Percentiles rank a stretch among this genome's conserved stretches.
phyloP scores from a whole-genome alignment of 495 filamentous ascomycete species.

The Podospora pseudoanserina region DNA sequence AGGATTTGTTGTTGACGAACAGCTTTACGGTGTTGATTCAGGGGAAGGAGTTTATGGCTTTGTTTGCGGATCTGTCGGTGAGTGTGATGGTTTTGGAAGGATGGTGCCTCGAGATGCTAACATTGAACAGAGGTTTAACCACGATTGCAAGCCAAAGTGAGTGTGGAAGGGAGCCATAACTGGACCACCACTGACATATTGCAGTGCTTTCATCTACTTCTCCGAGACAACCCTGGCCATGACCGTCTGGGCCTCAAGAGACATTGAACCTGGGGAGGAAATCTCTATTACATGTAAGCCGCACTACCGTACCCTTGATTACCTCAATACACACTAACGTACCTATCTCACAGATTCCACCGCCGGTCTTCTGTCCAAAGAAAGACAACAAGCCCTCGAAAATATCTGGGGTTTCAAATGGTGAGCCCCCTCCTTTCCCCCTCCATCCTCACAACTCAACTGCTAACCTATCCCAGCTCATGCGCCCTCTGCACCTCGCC shows the following conservation, averaged over 20 bases:
- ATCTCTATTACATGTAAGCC: slow-evolving; percentile 38
- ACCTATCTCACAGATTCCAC: slow-evolving; percentile 25
- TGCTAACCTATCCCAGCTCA: slow-evolving; percentile 14
- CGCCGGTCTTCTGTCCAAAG: slow-evolving; percentile 25
- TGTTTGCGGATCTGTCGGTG: slow-evolving; percentile 35
- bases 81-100: slow-evolving; percentile 10
- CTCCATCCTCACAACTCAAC: neutral
- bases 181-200: slow-evolving; percentile 10
- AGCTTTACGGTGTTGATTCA: slow-evolving; percentile 32
- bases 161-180: neutral
- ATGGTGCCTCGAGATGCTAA: neutral
- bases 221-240: slow-evolving; percentile 32
- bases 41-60: slow-evolving; percentile 26
- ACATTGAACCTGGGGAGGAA: slow-evolving; percentile 38
- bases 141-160: slow-evolving; percentile 37
- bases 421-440: neutral
- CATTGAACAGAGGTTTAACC: slow-evolving; percentile 34
- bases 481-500: slow-evolving; percentile 31
- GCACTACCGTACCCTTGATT: no score
- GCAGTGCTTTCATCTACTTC: slow-evolving; percentile 36
- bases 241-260: slow-evolving; percentile 31
- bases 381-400: slow-evolving; percentile 28
- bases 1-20: slow-evolving; percentile 69
- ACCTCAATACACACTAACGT: neutral
- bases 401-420: slow-evolving; percentile 35